Evolutionary conservation across 2,329 filamentous ascomycete species (phyloP), one percentile per base, ranked within the genome.

Genomic region (Sarocladium oryzae): DNA sequence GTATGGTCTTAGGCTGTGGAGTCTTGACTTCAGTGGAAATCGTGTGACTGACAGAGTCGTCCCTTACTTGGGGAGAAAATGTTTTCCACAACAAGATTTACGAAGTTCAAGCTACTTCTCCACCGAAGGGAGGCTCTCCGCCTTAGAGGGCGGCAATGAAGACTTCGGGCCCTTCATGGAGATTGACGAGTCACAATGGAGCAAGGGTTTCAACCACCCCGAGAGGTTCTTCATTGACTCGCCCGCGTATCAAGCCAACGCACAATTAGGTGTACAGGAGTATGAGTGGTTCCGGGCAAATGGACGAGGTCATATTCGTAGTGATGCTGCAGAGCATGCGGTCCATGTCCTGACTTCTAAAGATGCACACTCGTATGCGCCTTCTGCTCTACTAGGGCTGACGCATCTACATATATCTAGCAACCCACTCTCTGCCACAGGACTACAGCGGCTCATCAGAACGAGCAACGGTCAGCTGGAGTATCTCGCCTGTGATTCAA

Each of bases 391-490:
- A 13, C 15, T 21, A 3, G 66, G 66, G 2, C 58, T 83, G 41
- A 81, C 80, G 0, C 80, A 84, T 55, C 61, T 85, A 15, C 70
- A 74, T 46, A 54, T 85, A 10, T 77, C 76, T 24, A 65, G 66
- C 30, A 83, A 79, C 52, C 58, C 59, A 1, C 59, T 84, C 35
- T 75, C 77, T 0, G 61, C 68, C 0, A 51, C 62, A 1, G 75
- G 72, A 0, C 50, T 81, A 2, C 63, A 68, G 37, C 65, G 59
- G 15, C 55, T 82, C 3, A 58, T 84, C 1, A 63, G 66, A 15
- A 57, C 56, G 2, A 71, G 67, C 7, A 64, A 63, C 7, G 78
- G 74, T 7, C 70, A 74, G 7, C 58, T 85, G 0, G 71, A 82
- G 56, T 66, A 74, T 41, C 66, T 84, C 7, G 73, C 79, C 40